A percentile compares a stretch with the other conserved stretches of the same genome.
These are phyloP conservation scores for Tanozyma kutaoensis DNA, from an alignment of 805 yeast genomes.

Conservation along the genomic window DNA sequence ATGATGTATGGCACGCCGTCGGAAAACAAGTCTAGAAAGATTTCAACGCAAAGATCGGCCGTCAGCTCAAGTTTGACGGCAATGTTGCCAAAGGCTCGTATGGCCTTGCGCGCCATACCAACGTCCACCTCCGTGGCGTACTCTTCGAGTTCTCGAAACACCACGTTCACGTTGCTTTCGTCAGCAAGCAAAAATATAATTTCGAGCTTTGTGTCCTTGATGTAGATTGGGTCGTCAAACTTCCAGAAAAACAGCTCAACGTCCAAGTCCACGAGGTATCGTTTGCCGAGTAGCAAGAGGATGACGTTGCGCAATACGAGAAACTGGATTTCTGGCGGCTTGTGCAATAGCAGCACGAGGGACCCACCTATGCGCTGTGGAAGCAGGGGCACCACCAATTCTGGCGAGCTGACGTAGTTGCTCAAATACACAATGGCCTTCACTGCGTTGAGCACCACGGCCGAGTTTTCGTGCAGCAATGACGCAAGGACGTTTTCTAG, in stretches of 20 bases:
- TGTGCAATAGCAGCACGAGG: slow-evolving; percentile 52
- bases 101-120: slow-evolving; percentile 77
- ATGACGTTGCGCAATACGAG: slow-evolving; percentile 72
- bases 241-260: slow-evolving; percentile 75
- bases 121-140: slow-evolving; percentile 82
- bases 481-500: slow-evolving; percentile 57
- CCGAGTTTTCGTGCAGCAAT: slow-evolving; percentile 66
- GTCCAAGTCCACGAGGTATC: slow-evolving; percentile 46
- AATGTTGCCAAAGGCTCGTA: slow-evolving; percentile 79
- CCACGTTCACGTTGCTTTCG: slow-evolving; percentile 11
- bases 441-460: slow-evolving; percentile 68
- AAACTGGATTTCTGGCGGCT: slow-evolving; percentile 77
- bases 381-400: slow-evolving; percentile 39
- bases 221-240: slow-evolving; percentile 75
- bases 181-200: slow-evolving; percentile 71
- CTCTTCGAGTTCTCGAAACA: not conserved
- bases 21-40: slow-evolving; percentile 43
- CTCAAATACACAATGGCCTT: slow-evolving; percentile 59
- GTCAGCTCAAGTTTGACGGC: slow-evolving; percentile 63
- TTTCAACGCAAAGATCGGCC: slow-evolving; percentile 50
- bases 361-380: slow-evolving; percentile 54
- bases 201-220: slow-evolving; percentile 83
- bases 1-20: slow-evolving; percentile 62
- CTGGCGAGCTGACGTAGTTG: slow-evolving; percentile 53
- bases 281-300: slow-evolving; percentile 52